phyloP scores from a whole-genome alignment of 78 protist species.

The Isochrysis galbana region DNA sequence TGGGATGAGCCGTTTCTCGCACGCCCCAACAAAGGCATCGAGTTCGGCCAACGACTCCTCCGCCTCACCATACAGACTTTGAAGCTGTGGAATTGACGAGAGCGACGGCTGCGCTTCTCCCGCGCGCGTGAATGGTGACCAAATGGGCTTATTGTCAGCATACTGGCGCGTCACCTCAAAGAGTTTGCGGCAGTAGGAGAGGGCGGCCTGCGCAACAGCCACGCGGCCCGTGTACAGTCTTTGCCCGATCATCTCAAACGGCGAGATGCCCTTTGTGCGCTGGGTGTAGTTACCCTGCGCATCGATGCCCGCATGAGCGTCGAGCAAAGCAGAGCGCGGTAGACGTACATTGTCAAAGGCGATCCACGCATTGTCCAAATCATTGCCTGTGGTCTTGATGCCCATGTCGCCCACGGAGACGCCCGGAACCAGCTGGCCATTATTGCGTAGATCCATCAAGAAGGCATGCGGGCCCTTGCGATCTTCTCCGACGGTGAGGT shows the following conservation, averaged over 20 bases:
- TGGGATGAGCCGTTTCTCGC: conserved; percentile 39
- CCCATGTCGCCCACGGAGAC: conserved; percentile 59
- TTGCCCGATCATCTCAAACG: conserved; percentile 63
- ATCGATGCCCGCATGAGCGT: background rate
- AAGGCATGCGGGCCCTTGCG: conserved; percentile 56
- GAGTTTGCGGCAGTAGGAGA: conserved; percentile 35
- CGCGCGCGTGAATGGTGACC: background rate
- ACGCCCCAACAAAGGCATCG: background rate
- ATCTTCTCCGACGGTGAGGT: conserved; percentile 41
- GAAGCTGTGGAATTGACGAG: conserved; percentile 43
- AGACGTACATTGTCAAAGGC: conserved; percentile 33
- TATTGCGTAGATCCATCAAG: conserved; percentile 26
- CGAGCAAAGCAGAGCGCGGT: conserved; percentile 12
- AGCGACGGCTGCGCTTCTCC: conserved; percentile 6
- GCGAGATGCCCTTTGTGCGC: background rate
- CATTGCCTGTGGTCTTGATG: conserved; percentile 57
- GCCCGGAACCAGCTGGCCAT: conserved; percentile 40
- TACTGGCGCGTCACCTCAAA: conserved; percentile 36
- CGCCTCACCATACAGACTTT: conserved; percentile 14
- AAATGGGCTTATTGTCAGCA: conserved; percentile 40
- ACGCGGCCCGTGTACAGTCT: conserved; percentile 58
- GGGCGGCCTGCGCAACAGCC: conserved; percentile 65
- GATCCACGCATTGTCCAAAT: conserved; percentile 61
- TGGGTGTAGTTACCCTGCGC: background rate
- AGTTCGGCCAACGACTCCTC: background rate